A percentile compares a stretch with the other conserved stretches of the same genome.
Conservation (phyloP, 2,329 filamentous ascomycete species). For the Talaromyces sp. region DNA sequence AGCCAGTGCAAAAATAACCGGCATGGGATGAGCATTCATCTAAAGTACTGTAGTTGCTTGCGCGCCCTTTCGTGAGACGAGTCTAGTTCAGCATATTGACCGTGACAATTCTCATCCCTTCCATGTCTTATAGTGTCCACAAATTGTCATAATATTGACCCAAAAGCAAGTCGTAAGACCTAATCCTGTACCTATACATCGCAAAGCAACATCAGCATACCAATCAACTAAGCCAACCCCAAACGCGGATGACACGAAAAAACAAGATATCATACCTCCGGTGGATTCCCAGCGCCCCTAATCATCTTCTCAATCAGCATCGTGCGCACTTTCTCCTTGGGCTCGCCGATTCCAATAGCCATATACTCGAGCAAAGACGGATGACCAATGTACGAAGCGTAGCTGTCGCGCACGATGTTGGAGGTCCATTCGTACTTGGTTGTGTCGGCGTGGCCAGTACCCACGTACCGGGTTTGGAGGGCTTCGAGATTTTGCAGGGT, state of each 20-base stretch:
- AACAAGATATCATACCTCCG: conserved; percentile 45
- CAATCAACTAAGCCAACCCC: background rate
- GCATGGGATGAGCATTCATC: no score
- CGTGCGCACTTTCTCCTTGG: conserved; percentile 71
- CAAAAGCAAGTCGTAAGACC: background rate
- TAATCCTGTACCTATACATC: conserved; percentile 7
- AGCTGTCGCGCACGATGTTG: conserved; percentile 91
- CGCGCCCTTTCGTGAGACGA: background rate
- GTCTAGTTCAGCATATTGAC: background rate
- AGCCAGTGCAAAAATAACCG: background rate
- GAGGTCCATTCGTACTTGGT: conserved; percentile 96
- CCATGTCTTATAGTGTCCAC: background rate
- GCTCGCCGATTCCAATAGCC: conserved; percentile 80
- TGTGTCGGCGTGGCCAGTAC: conserved; percentile 93
- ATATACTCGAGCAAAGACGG: conserved; percentile 84
- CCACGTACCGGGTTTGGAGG: conserved; percentile 91
- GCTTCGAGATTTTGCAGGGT: conserved; percentile 96
- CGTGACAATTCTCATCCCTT: background rate
- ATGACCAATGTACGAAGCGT: conserved; percentile 83
- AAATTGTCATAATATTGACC: background rate
- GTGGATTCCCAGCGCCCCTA: conserved; percentile 60
- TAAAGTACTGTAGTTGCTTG: background rate
- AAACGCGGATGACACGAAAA: background rate
- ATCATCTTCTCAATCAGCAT: conserved; percentile 73
- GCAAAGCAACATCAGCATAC: background rate